Evolutionary conservation across 441 rosid genomes (phyloP).

Genomic region (Eugenia klotzschiana): DNA sequence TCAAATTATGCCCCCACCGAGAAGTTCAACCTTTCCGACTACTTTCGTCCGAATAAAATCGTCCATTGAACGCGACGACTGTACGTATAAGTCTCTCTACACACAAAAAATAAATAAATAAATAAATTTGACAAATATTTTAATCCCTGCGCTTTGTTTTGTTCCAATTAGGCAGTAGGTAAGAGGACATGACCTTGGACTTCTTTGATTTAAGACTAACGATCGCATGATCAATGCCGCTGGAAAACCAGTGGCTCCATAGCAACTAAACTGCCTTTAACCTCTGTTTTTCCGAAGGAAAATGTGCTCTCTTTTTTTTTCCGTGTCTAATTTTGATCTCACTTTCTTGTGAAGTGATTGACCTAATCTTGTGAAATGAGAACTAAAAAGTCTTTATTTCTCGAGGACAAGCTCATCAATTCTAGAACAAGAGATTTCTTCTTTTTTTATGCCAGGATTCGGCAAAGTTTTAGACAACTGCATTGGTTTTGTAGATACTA

Average conservation of each 20-base stretch:
- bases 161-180: neutral
- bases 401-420: neutral
- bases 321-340: neutral
- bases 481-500: neutral
- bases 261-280: neutral
- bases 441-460: neutral
- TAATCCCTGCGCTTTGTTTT: neutral
- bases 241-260: neutral
- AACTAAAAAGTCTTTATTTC: neutral
- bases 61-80: no score
- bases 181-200: neutral
- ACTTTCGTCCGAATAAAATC: no score
- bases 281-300: neutral
- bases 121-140: no score
- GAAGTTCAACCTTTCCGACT: neutral
- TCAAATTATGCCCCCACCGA: no score
- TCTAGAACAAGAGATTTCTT: neutral
- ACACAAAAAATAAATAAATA: no score
- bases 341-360: neutral
- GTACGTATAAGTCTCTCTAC: no score
- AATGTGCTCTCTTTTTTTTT: neutral
- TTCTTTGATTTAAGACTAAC: neutral
- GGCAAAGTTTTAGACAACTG: neutral
- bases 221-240: neutral
- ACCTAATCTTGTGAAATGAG: neutral